These are phyloP conservation scores for Phytophthora ohioensis DNA, from an alignment of 352 stramenopile genomes.

Conservation along the genomic window DNA sequence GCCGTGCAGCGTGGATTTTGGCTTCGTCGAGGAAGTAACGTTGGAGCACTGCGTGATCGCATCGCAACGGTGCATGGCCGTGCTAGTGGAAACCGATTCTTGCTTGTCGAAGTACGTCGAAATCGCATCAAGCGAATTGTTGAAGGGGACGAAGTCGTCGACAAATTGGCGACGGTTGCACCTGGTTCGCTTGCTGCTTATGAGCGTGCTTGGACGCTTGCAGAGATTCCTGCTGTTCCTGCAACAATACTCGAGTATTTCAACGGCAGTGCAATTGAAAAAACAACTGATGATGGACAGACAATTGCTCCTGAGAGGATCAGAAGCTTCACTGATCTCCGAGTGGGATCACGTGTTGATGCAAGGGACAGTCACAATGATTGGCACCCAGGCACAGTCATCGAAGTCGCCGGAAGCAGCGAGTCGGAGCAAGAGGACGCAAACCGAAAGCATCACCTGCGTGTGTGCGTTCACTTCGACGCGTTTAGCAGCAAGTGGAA, in stretches of 20 bases:
- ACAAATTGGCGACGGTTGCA: slow-evolving; percentile 49
- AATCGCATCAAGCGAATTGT: slow-evolving; percentile 83
- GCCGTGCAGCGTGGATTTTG: slow-evolving; percentile 55
- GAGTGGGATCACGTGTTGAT: slow-evolving; percentile 67
- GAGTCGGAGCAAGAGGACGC: slow-evolving; percentile 10
- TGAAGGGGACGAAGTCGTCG: slow-evolving; percentile 63
- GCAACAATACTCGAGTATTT: slow-evolving; percentile 29
- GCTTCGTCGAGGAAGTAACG: slow-evolving; percentile 57
- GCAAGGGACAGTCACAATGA: slow-evolving; percentile 61
- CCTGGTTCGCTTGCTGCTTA: slow-evolving; percentile 70
- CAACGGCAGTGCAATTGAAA: background rate
- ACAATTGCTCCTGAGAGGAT: slow-evolving; percentile 22
- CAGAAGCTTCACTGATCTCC: slow-evolving; percentile 56
- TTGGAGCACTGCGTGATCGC: slow-evolving; percentile 55
- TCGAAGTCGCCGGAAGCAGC: slow-evolving; percentile 44
- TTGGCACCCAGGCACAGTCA: slow-evolving; percentile 68
- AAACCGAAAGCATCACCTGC: slow-evolving; percentile 12
- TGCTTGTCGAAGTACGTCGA: slow-evolving; percentile 73
- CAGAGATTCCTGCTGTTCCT: slow-evolving; percentile 63
- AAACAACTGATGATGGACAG: background rate
- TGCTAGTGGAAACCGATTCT: slow-evolving; percentile 55
- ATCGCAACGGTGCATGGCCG: slow-evolving; percentile 50
- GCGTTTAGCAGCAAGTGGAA: slow-evolving; percentile 77
- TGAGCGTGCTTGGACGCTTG: slow-evolving; percentile 72
- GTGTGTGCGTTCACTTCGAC: slow-evolving; percentile 77